These are phyloP conservation scores for Phytophthora citricola DNA, from an alignment of 352 stramenopile species.

Conservation along the genomic window DNA sequence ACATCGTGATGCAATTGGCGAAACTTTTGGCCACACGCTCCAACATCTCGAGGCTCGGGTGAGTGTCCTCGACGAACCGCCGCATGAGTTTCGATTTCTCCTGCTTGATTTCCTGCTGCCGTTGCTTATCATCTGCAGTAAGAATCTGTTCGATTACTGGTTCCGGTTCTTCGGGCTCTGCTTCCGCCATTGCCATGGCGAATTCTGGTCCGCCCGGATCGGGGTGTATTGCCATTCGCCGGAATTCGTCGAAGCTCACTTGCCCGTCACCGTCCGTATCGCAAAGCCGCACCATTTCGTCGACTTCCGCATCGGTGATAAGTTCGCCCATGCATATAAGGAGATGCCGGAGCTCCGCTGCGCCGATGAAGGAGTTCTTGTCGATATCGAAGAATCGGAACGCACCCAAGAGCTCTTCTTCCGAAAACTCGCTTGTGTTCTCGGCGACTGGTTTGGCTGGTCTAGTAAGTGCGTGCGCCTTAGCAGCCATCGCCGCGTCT, in stretches of 20 bases:
- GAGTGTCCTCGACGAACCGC: constrained; percentile 73
- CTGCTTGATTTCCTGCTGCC: constrained; percentile 66
- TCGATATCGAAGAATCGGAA: constrained; percentile 95
- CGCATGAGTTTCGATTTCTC: constrained; percentile 79
- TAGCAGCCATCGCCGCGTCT: constrained; percentile 31
- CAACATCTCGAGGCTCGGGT: constrained; percentile 67
- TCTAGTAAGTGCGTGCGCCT: constrained; percentile 23
- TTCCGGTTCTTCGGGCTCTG: constrained; percentile 27
- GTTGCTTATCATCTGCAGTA: constrained; percentile 58
- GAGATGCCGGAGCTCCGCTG: constrained; percentile 92
- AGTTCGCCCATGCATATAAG: constrained; percentile 96
- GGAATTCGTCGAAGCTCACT: constrained; percentile 93
- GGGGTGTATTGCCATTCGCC: constrained; percentile 89
- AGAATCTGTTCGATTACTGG: constrained; percentile 19
- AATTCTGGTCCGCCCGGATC: constrained; percentile 89
- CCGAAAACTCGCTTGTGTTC: constrained; percentile 85
- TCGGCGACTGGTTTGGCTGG: constrained; percentile 34
- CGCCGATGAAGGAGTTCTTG: constrained; percentile 94
- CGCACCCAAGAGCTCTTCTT: constrained; percentile 92
- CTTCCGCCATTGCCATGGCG: constrained; percentile 39
- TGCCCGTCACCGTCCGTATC: constrained; percentile 94
- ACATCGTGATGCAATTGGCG: constrained; percentile 58
- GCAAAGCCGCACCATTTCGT: constrained; percentile 94
- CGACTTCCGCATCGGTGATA: constrained; percentile 94
- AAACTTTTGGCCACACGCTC: constrained; percentile 64